A percentile compares a stretch with the other conserved stretches of the same genome.
Evolutionary conservation across 805 yeast genomes (phyloP).

Genomic region (Hanseniaspora guilliermondii): DNA sequence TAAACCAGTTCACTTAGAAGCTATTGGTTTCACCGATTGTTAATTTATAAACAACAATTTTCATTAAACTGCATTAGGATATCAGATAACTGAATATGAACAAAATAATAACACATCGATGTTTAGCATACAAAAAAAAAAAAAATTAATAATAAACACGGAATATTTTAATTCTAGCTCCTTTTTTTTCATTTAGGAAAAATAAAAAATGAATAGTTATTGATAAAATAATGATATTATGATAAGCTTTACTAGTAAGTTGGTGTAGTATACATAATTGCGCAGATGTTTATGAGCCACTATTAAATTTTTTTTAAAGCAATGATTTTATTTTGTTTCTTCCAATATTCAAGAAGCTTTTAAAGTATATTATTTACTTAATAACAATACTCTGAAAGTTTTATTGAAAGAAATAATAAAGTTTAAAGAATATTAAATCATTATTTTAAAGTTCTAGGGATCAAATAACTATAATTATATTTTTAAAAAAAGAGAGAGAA

Average conservation of each 20-base stretch:
- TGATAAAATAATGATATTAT: neutral
- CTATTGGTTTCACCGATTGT: slow-evolving; percentile 42
- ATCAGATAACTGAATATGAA: neutral
- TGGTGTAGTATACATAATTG: slow-evolving; percentile 1
- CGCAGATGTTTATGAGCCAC: neutral
- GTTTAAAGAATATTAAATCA: too few species aligned
- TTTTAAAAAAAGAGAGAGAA: too few species aligned
- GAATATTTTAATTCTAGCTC: neutral
- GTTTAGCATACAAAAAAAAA: neutral
- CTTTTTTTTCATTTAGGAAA: neutral
- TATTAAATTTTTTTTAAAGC: neutral
- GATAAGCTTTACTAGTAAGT: neutral
- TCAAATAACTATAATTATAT: too few species aligned
- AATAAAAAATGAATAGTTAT: neutral
- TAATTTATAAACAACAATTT: slow-evolving; percentile 17
- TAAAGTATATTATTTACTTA: too few species aligned
- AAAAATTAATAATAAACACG: neutral
- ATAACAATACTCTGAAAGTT: too few species aligned
- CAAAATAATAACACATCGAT: neutral
- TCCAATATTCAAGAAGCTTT: neutral
- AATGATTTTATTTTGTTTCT: neutral
- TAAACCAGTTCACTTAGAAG: slow-evolving; percentile 39
- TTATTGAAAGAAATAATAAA: too few species aligned
- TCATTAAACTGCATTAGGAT: slow-evolving; percentile 3
- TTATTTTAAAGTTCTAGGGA: too few species aligned